A percentile compares a stretch with the other conserved stretches of the same genome.
Conservation (phyloP, 163 green algal genomes). For the Scenedesmus sp. region DNA sequence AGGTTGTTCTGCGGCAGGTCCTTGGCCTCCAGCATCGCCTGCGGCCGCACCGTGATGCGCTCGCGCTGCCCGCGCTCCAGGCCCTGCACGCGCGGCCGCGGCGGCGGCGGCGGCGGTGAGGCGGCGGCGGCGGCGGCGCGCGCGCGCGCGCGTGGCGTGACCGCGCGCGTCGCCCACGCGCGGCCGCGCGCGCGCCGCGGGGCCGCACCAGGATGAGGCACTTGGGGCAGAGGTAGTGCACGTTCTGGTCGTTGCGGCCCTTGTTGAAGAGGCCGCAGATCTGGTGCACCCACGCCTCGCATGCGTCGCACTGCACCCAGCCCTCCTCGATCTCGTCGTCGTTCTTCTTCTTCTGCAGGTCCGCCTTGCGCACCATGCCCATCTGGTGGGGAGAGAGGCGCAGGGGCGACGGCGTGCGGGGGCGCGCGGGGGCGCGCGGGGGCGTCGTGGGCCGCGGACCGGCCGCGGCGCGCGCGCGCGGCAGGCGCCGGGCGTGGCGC, state of each 20-base stretch:
- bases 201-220: constrained; percentile 71
- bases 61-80: constrained; percentile 71
- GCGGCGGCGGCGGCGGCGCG: neutral
- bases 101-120: neutral
- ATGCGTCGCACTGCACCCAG: constrained; percentile 98
- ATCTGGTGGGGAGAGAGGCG: too few relatives aligned
- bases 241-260: constrained; percentile 87
- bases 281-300: constrained; percentile 95
- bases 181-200: too few relatives aligned
- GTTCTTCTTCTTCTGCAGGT: constrained; percentile 76
- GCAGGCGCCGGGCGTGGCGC: neutral
- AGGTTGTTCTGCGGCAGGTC: constrained; percentile 91
- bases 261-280: constrained; percentile 98
- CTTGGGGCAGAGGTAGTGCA: constrained; percentile 92
- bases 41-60: constrained; percentile 71
- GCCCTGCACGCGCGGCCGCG: constrained; percentile 41
- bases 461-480: neutral
- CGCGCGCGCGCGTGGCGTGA: neutral
- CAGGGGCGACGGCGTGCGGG: too few relatives aligned
- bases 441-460: neutral
- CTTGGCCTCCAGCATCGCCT: constrained; percentile 85
- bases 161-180: too few relatives aligned
- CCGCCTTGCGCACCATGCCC: constrained; percentile 61
- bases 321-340: constrained; percentile 92
- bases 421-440: too few relatives aligned